Percentiles rank a stretch among this genome's conserved stretches.
phyloP scores from a whole-genome alignment of 306 rosid species.

The Gastrolobium bilobum region DNA sequence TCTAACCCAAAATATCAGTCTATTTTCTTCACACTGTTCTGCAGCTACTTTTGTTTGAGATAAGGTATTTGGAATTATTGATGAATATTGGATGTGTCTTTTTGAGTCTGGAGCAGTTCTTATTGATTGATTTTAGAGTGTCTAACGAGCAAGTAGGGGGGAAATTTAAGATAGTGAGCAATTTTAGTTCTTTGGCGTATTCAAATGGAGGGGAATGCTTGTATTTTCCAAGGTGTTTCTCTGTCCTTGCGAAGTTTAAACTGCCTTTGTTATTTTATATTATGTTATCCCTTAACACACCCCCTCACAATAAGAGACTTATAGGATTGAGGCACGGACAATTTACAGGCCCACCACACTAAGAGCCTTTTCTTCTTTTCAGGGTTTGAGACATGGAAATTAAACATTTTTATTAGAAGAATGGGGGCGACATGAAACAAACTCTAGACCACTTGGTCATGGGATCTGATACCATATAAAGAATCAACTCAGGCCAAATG shows the following conservation, averaged over 20 bases:
- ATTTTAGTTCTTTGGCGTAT: conserved; percentile 29
- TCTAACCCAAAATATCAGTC: background rate
- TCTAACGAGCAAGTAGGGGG: background rate
- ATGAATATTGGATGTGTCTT: background rate
- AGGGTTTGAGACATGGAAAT: too few species aligned
- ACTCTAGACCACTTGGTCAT: too few species aligned
- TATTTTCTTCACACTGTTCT: conserved; percentile 15
- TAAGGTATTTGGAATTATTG: conserved; percentile 19
- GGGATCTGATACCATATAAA: too few species aligned
- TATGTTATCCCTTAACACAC: too few species aligned
- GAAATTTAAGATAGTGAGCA: background rate
- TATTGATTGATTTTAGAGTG: conserved; percentile 22
- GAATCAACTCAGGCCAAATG: too few species aligned
- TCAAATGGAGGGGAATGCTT: conserved; percentile 18
- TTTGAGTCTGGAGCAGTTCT: conserved; percentile 27
- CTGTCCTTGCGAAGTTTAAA: background rate
- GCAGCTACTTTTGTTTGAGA: conserved; percentile 33
- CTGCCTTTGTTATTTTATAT: too few species aligned
- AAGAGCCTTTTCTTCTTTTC: too few species aligned
- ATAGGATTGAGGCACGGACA: too few species aligned
- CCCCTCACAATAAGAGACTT: too few species aligned
- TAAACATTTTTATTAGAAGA: too few species aligned
- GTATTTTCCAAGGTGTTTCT: conserved; percentile 26
- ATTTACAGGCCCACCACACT: too few species aligned
- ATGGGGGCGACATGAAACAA: too few species aligned